A percentile compares a stretch with the other conserved stretches of the same genome.
These are phyloP conservation scores for Helianthus annuus DNA, from an alignment of 129 eudicot genomes.

Conservation along the genomic window DNA sequence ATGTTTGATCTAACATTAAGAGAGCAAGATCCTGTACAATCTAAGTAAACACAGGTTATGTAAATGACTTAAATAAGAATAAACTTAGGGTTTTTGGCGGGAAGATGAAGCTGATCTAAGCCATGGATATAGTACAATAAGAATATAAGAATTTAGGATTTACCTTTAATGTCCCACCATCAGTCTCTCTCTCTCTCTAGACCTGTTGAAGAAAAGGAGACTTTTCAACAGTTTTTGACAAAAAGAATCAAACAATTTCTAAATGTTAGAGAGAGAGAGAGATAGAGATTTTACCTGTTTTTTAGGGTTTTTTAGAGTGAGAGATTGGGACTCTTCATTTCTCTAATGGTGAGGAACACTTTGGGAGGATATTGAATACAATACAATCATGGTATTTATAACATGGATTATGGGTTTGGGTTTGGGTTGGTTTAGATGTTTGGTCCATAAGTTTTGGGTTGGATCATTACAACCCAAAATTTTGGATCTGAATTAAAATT, in stretches of 20 bases:
- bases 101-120: slow-evolving; percentile 23
- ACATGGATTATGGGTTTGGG: slow-evolving; percentile 2
- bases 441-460: slow-evolving; percentile 9
- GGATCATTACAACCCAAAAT: neutral
- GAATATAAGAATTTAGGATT: slow-evolving; percentile 3
- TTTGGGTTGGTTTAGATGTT: neutral
- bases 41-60: slow-evolving; percentile 6
- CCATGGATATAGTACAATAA: slow-evolving; percentile 17
- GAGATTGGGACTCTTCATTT: slow-evolving; percentile 3
- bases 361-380: no score
- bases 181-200: neutral
- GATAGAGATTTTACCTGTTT: slow-evolving; percentile 27
- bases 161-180: slow-evolving; percentile 24
- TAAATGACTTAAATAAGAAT: neutral
- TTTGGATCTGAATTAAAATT: no score
- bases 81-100: slow-evolving; percentile 26
- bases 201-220: slow-evolving; percentile 17
- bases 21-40: neutral
- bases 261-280: slow-evolving; percentile 6
- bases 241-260: slow-evolving; percentile 35
- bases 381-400: slow-evolving; percentile 21
- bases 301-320: slow-evolving; percentile 10
- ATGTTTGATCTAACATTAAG: slow-evolving; percentile 11
- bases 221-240: slow-evolving; percentile 28
- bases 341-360: neutral